phyloP scores from a whole-genome alignment of 2,329 filamentous ascomycete species.

The Pseudocercospora fuligena region DNA sequence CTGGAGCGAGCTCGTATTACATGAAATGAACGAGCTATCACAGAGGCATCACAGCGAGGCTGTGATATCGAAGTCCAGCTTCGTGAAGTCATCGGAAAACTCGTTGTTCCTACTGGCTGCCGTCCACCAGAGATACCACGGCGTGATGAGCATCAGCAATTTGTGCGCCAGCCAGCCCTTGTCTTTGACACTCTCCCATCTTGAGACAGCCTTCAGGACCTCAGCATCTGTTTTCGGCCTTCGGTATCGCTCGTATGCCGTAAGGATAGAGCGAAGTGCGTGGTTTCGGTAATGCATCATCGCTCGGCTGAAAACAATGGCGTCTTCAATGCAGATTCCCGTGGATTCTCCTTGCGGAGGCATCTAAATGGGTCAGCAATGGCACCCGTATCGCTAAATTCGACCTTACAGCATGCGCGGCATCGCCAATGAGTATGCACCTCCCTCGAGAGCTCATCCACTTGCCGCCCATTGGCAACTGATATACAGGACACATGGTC shows the following conservation, averaged over 20 bases:
- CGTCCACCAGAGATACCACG: slow-evolving; percentile 16
- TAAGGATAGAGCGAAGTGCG: neutral
- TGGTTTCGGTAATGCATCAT: slow-evolving; percentile 28
- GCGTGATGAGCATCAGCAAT: slow-evolving; percentile 8
- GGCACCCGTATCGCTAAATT: neutral
- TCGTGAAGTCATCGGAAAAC: slow-evolving; percentile 7
- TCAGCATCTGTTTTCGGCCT: slow-evolving; percentile 6
- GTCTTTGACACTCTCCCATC: slow-evolving; percentile 18
- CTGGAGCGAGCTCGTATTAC: neutral
- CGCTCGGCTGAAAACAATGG: slow-evolving; percentile 49
- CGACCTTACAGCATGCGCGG: slow-evolving; percentile 51
- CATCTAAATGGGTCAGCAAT: slow-evolving; percentile 44
- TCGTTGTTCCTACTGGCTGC: slow-evolving; percentile 3
- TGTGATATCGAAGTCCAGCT: neutral
- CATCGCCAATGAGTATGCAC: slow-evolving; percentile 51
- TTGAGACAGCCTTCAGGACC: slow-evolving; percentile 2
- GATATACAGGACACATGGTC: slow-evolving; percentile 53
- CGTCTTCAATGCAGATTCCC: slow-evolving; percentile 52
- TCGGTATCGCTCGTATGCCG: slow-evolving; percentile 10
- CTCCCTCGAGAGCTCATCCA: slow-evolving; percentile 46
- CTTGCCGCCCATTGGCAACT: slow-evolving; percentile 44
- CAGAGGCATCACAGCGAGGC: neutral
- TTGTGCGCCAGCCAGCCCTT: slow-evolving; percentile 4
- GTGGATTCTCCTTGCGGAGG: slow-evolving; percentile 54
- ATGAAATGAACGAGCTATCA: neutral